Evolutionary conservation across 257 asterid genomes (phyloP).

Genomic region (Solanum pinnatisectum): DNA sequence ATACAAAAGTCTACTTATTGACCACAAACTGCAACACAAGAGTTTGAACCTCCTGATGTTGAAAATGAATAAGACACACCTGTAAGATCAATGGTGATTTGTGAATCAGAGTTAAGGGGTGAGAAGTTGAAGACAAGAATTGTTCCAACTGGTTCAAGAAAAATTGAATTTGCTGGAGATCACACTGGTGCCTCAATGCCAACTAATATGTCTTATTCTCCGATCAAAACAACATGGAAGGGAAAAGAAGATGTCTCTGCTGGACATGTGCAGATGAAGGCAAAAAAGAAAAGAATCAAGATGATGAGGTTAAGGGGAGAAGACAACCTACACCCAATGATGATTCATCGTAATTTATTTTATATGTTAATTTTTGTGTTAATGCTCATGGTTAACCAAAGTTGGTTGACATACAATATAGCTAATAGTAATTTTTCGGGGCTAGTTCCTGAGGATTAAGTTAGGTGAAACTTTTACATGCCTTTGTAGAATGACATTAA

Average conservation of each 20-base stretch:
- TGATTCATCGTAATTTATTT: background rate
- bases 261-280: background rate
- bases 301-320: background rate
- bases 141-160: background rate
- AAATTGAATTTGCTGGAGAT: background rate
- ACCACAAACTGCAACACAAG: background rate
- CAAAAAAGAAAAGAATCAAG: background rate
- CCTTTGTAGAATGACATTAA: background rate
- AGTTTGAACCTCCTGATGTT: background rate
- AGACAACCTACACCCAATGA: background rate
- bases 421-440: too few relatives aligned
- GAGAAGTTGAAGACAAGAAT: background rate
- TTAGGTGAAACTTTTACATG: background rate
- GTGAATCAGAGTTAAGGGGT: background rate
- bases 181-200: too few relatives aligned
- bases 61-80: background rate
- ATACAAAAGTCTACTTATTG: too few relatives aligned
- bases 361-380: too few relatives aligned
- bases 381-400: too few relatives aligned
- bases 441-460: background rate
- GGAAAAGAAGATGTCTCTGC: background rate
- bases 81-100: background rate
- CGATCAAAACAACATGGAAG: background rate
- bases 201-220: background rate
- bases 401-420: background rate